phyloP scores from a whole-genome alignment of 2,329 filamentous ascomycete genomes.

The Sarocladium oryzae region DNA sequence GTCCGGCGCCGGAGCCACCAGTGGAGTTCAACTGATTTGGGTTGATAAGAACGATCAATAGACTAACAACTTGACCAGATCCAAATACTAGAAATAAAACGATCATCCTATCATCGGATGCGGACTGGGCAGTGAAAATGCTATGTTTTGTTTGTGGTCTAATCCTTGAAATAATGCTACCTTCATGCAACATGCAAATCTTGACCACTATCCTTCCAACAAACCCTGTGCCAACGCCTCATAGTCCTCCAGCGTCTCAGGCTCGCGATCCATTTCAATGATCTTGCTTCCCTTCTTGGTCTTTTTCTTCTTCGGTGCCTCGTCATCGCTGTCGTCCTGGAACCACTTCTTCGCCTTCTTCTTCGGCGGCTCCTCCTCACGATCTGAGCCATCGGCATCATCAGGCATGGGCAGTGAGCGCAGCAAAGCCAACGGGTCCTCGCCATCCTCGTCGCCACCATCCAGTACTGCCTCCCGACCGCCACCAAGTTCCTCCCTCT shows the following conservation, averaged over 20 bases:
- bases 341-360: slow-evolving; percentile 73
- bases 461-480: slow-evolving; percentile 15
- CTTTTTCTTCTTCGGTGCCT: slow-evolving; percentile 38
- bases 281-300: slow-evolving; percentile 45
- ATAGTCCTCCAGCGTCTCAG: slow-evolving; percentile 72
- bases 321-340: slow-evolving; percentile 63
- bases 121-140: no score
- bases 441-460: slow-evolving; percentile 32
- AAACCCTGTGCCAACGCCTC: slow-evolving; percentile 71
- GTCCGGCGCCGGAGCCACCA: neutral
- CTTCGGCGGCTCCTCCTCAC: slow-evolving; percentile 38
- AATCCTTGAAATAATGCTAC: neutral
- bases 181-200: neutral
- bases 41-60: neutral
- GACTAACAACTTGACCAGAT: no score
- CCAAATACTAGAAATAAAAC: no score
- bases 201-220: slow-evolving; percentile 37
- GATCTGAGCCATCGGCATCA: slow-evolving; percentile 21
- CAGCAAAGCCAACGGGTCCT: slow-evolving; percentile 52
- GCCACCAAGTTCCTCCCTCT: slow-evolving; percentile 35
- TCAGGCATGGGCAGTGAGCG: slow-evolving; percentile 45
- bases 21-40: neutral
- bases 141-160: neutral
- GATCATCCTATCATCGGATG: no score
- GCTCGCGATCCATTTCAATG: slow-evolving; percentile 59